Conservation (phyloP, 2,329 filamentous ascomycete species). For the Fusarium sp. region DNA sequence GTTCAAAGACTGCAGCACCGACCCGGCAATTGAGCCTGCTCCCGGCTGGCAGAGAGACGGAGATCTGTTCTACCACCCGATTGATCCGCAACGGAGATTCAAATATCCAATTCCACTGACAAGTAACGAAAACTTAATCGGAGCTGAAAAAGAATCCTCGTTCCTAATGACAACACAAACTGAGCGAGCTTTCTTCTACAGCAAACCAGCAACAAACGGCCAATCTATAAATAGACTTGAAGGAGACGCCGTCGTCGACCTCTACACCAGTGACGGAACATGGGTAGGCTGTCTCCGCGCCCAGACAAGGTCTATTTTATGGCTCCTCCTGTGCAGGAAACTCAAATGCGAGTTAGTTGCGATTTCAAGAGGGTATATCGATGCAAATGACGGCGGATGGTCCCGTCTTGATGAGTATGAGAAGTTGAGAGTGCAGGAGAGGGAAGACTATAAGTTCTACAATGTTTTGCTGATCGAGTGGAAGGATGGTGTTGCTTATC, state of each 20-base stretch:
- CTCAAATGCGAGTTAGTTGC: background rate
- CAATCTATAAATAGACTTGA: background rate
- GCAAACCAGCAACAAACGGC: background rate
- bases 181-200: background rate
- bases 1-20: background rate
- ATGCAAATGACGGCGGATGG: background rate
- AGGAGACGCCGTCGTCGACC: background rate
- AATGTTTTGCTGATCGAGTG: background rate
- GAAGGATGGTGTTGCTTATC: background rate
- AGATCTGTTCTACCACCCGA: background rate
- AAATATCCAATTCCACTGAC: background rate
- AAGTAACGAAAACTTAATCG: rapidly evolving
- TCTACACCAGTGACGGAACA: background rate
- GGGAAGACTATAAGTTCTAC: background rate
- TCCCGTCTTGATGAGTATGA: background rate
- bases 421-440: background rate
- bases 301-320: background rate
- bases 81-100: background rate
- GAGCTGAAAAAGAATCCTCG: background rate
- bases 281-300: background rate
- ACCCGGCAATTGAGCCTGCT: background rate
- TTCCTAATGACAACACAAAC: background rate
- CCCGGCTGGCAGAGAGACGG: background rate
- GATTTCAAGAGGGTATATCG: background rate
- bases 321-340: background rate